These are phyloP conservation scores for Candida tammaniensis DNA, from an alignment of 805 yeast species.

Conservation along the genomic window DNA sequence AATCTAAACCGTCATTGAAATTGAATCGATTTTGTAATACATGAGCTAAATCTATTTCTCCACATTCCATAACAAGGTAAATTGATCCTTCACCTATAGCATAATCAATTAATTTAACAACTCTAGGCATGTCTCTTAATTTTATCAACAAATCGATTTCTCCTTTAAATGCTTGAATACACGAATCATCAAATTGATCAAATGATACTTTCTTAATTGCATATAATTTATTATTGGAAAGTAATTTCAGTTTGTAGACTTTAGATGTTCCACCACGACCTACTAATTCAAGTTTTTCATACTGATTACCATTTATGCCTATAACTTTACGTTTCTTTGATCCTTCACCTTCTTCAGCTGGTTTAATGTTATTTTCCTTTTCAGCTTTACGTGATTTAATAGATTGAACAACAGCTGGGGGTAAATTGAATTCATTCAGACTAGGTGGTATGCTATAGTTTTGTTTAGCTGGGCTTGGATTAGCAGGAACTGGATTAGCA, in stretches of 20 bases:
- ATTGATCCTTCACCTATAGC: conserved; percentile 64
- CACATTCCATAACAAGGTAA: conserved; percentile 87
- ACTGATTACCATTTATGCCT: conserved; percentile 54
- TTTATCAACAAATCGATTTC: conserved; percentile 75
- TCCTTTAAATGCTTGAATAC: conserved; percentile 79
- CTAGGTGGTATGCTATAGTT: neutral
- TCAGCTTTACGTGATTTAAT: conserved; percentile 11
- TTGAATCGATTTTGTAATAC: conserved; percentile 60
- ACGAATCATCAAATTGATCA: conserved; percentile 75
- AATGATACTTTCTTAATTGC: conserved; percentile 82
- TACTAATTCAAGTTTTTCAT: conserved; percentile 71
- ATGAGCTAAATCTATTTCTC: conserved; percentile 85
- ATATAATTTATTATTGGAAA: conserved; percentile 51
- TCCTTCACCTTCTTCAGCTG: conserved; percentile 13
- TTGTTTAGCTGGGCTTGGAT: neutral
- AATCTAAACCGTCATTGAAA: conserved; percentile 43
- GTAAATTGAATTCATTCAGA: conserved; percentile 4
- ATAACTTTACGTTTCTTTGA: conserved; percentile 25
- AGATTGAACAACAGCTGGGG: conserved; percentile 14
- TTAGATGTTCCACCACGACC: conserved; percentile 94
- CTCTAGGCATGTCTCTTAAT: conserved; percentile 60
- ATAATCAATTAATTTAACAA: conserved; percentile 74
- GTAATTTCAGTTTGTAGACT: conserved; percentile 72
- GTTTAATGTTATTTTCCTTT: neutral
- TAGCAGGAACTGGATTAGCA: neutral